Evolutionary conservation across 2,329 filamentous ascomycete species (phyloP).

Genomic region (Cadophora sp.): DNA sequence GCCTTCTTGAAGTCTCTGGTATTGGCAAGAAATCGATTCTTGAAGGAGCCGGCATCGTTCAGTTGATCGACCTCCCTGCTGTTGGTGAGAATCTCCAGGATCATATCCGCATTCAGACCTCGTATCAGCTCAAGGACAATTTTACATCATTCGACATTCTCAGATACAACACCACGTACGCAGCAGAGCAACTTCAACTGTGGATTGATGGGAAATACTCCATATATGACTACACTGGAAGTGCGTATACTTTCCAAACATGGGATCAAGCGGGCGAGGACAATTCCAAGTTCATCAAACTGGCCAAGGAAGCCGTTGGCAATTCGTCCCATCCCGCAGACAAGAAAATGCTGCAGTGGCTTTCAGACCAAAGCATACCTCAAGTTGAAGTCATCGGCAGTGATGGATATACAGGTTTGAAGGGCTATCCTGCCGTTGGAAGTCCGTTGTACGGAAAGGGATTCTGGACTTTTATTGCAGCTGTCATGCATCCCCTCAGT

Average conservation of each 20-base stretch:
- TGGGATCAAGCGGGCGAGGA: slow-evolving; percentile 49
- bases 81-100: slow-evolving; percentile 61
- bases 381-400: slow-evolving; percentile 47
- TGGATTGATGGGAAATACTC: slow-evolving; percentile 30
- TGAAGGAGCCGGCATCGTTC: slow-evolving; percentile 50
- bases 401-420: slow-evolving; percentile 52
- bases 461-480: slow-evolving; percentile 51
- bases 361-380: slow-evolving; percentile 43
- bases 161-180: slow-evolving; percentile 40
- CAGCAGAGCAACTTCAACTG: slow-evolving; percentile 46
- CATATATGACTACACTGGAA: slow-evolving; percentile 39
- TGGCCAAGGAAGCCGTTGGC: slow-evolving; percentile 46
- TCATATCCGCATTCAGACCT: slow-evolving; percentile 42
- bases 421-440: slow-evolving; percentile 34
- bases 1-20: slow-evolving; percentile 59
- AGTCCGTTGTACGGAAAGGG: slow-evolving; percentile 31
- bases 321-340: slow-evolving; percentile 45
- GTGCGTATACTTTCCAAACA: slow-evolving; percentile 51
- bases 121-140: slow-evolving; percentile 35
- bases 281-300: slow-evolving; percentile 40
- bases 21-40: slow-evolving; percentile 55
- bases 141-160: slow-evolving; percentile 34
- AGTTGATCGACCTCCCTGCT: slow-evolving; percentile 53
- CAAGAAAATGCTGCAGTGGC: slow-evolving; percentile 50
- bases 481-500: slow-evolving; percentile 62